Conservation (phyloP, 768 basidiomycete species). For the Antrodiella citrinella region DNA sequence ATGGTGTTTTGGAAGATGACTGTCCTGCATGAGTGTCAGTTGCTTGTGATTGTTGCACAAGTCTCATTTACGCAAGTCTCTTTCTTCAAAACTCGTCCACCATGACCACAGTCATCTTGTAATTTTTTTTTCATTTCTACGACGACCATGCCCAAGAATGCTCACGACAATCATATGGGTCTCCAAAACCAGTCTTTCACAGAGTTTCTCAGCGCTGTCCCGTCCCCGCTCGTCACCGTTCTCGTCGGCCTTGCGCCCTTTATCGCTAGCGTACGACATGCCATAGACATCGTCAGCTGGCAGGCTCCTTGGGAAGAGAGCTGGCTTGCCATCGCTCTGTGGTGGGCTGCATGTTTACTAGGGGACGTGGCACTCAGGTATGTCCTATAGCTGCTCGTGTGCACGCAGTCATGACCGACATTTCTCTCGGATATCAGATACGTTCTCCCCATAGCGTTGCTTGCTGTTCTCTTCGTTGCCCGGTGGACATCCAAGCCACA, state of each 20-base stretch:
- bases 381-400: slow-evolving; percentile 11
- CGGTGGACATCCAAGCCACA: slow-evolving; percentile 16
- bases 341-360: slow-evolving; percentile 76
- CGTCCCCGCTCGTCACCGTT: slow-evolving; percentile 49
- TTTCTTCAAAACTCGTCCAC: too few relatives aligned
- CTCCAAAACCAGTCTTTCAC: neutral
- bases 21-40: too few relatives aligned
- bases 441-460: slow-evolving; percentile 44
- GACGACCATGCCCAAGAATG: neutral
- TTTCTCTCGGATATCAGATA: slow-evolving; percentile 30
- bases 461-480: slow-evolving; percentile 30
- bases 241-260: slow-evolving; percentile 56
- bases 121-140: too few relatives aligned
- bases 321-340: slow-evolving; percentile 57
- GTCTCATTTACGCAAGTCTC: neutral
- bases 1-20: too few relatives aligned
- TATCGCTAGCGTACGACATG: slow-evolving; percentile 35
- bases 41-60: neutral
- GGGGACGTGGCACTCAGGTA: slow-evolving; percentile 35
- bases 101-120: too few relatives aligned
- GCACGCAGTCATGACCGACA: neutral
- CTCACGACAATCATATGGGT: neutral
- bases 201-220: slow-evolving; percentile 53
- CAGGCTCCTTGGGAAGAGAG: slow-evolving; percentile 47
- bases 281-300: slow-evolving; percentile 52